Evolutionary conservation across 1,284 basidiomycete genomes (phyloP).

Genomic region (Sanghuangporus weigelae): DNA sequence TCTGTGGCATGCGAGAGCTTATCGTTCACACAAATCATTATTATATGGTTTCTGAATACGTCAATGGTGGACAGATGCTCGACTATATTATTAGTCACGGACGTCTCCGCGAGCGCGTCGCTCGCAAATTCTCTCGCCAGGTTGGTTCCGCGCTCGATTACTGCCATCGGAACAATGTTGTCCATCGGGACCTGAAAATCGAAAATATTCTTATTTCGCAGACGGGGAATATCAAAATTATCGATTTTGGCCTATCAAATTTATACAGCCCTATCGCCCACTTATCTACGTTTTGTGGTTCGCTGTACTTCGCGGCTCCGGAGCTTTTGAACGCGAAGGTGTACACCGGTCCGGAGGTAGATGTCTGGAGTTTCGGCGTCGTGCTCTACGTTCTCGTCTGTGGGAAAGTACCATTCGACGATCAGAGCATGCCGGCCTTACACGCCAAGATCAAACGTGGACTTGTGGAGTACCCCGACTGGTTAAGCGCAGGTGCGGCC

Average conservation of each 20-base stretch:
- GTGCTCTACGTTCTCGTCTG: constrained; percentile 97
- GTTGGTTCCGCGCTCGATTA: constrained; percentile 96
- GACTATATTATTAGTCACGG: constrained; percentile 99
- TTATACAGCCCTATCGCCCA: constrained; percentile 85
- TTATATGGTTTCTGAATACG: constrained; percentile 99
- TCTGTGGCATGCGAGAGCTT: constrained; percentile 99
- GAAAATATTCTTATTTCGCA: constrained; percentile 99
- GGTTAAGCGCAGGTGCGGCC: constrained; percentile 83
- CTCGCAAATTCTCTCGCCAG: constrained; percentile 94
- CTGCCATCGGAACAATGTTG: constrained; percentile 96
- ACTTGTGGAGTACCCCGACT: constrained; percentile 94
- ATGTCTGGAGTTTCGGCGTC: constrained; percentile 98
- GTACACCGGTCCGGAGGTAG: constrained; percentile 97
- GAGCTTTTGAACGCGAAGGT: constrained; percentile 95
- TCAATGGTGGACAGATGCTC: constrained; percentile 98
- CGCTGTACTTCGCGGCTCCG: constrained; percentile 96
- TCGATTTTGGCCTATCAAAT: constrained; percentile 98
- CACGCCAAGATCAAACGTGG: constrained; percentile 99
- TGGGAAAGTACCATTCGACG: constrained; percentile 98
- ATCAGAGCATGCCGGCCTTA: constrained; percentile 97
- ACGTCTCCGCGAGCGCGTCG: constrained; percentile 90
- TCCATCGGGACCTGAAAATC: constrained; percentile 98
- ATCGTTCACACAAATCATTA: constrained; percentile 94
- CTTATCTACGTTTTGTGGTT: constrained; percentile 95
- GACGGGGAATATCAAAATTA: constrained; percentile 99